Base-by-base conservation (phyloP, 2,329 filamentous ascomycete genomes). In the Parascedosporium putredinis region DNA sequence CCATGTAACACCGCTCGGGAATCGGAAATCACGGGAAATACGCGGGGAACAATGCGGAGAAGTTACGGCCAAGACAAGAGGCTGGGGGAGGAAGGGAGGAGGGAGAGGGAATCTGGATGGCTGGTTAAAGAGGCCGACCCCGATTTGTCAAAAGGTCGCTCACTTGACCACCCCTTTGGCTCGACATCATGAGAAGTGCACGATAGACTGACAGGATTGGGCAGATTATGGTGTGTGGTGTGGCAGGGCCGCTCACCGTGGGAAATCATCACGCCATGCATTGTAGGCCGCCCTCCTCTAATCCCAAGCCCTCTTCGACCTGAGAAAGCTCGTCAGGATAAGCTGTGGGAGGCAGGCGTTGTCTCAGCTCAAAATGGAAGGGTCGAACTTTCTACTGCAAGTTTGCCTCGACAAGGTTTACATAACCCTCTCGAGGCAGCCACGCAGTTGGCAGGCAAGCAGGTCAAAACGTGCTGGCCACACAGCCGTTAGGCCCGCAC, bases 21-120 rank as follows among this genome's bases (percentile, higher is more conserved):
- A 24, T 42, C 4, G 38, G 38, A 20, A 42, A 20, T 22, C 20
- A 22, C 12, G 3, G 38, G 16, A 23, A 42, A 20, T 42, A 20
- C 18, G 38, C 20, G 38, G 38, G 38, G 38, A 24, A 42, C 38
- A 42, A 42, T 42, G 38, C 38, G 38, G 38, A 42, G 38, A 42
- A 42, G 23, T 16, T 36, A 20, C 18, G 20, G 20, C 38, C 38
- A 42, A 42, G 38, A n/a, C n/a, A n/a, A 16, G 38, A 42, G 38
- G 38, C 38, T 42, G 38, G 38, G 38, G 38, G 12, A 10, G 18
- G 23, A 20, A 14, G 20, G 23, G 20, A 42, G 38, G 20, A 20
- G 18, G 14, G 14, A 5, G 33, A 36, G 33, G 33, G 12, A 10
- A 18, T 16, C n/a, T 10, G 38, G 20, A 20, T 20, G 23, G 20